Evolutionary conservation across 2,329 filamentous ascomycete species (phyloP), one percentile per base, ranked within the genome.

Genomic region (Aspergillus fumigatiaffinis): DNA sequence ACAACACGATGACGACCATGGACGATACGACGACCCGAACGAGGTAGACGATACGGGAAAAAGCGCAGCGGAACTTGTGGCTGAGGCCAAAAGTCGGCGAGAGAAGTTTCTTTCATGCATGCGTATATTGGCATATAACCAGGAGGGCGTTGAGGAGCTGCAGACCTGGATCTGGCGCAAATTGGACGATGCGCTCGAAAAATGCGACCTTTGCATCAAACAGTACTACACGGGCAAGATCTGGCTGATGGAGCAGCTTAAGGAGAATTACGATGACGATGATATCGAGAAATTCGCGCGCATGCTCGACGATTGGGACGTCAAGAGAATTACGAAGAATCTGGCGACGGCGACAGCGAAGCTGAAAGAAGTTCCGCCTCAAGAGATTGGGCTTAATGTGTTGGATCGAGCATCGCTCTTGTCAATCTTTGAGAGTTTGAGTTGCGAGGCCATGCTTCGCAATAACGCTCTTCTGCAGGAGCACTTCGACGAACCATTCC

Each of bases 381-480:
- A 81, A 47, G 68, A 80, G 56, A 79, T 84, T 42, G 78, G 75
- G 23, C 76, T 84, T 38, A 72, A 73, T 53, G 73, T 79, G 26
- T 71, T 86, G 26, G 80, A 83, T 28, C 76, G 82, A 1, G 78
- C 84, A 28, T 85, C 90, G 6, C 83, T 95, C 52, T 84, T 94
- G 57, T 88, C 91, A 10, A 84, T 97, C 29, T 96, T 95, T 66
- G 93, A 97, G 72, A 88, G 89, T 0, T 78, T 97, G 52, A 96
- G 92, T 71, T 96, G 89, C 72, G 85, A 92, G 63, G 82, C 88
- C 0, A 91, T 95, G 69, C 80, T 97, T 59, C 74, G 77, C 23
- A 79, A 83, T 61, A 81, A 84, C 55, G 73, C 76, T 20, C 73
- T 82, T 21, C 72, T 88, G 23, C 69, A 75, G 55, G 66, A 77